Evolutionary conservation across 1,139 yeast species (phyloP), one percentile per base, ranked within the genome.

Genomic region (Insectozyma bohioensis): DNA sequence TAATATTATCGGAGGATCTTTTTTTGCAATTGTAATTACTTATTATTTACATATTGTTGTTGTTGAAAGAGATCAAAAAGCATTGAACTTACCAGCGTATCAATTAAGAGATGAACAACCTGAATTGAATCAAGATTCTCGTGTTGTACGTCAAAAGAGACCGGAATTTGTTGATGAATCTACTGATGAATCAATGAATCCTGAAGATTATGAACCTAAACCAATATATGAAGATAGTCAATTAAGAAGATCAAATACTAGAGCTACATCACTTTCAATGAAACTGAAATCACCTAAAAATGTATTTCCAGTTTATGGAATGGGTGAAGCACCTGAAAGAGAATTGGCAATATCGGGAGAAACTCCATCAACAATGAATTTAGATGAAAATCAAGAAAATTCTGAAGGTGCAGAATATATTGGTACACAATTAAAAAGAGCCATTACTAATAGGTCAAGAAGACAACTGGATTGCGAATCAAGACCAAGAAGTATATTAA

Each of bases 31-130:
- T 3, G 65, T 73, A 0, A 54, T 83, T 15, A 85, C 88, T 6
- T 84, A 78, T 73, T 84, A 80, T 48, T 62, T 80, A 44, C 94
- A 84, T 51, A 49, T 84, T 34, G 69, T 73, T 24, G 82, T 78
- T 28, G 87, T 84, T 19, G 94, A 84, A 51, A 58, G 72, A 40
- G 94, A 84, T 56, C 75, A 78, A 53, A 68, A 67, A 42, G 51
- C 61, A 32, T 61, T 83, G 53, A 67, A 76, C 21, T 65, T 84
- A 41, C 94, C 94, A 6, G 61, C 64, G 29, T 82, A 74, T 45
- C 88, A 80, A 23, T 77, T 79, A 33, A 69, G 80, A 46, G 94
- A 84, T 57, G 92, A 83, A 52, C 92, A 82, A 47, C 92, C 94
- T 2, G 84, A 82, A 49, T 60, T 82, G 43, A 80, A 79, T 44